Percentiles rank a stretch among this genome's conserved stretches.
Evolutionary conservation across 2,329 filamentous ascomycete species (phyloP).

Genomic region (Dendrostoma leiphaemia): DNA sequence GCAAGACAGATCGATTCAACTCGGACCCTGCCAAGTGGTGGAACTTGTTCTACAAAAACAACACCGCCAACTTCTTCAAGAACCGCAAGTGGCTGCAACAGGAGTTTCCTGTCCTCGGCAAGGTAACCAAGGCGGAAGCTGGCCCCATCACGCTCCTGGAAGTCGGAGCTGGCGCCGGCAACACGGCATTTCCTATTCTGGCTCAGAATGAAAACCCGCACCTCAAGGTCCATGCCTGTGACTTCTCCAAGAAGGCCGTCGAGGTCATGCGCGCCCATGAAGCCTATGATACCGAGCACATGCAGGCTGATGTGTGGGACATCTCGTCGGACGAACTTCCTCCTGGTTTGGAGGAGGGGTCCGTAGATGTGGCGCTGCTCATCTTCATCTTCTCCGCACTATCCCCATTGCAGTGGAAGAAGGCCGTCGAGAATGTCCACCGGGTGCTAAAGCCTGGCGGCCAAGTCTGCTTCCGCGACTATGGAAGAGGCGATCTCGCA

Average conservation of each 20-base stretch:
- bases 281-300: conserved; percentile 67
- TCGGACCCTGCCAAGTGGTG: conserved; percentile 91
- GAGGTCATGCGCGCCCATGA: conserved; percentile 84
- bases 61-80: conserved; percentile 97
- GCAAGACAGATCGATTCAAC: conserved; percentile 72
- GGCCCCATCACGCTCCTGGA: conserved; percentile 75
- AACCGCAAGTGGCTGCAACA: conserved; percentile 96
- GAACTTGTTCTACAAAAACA: conserved; percentile 98
- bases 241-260: conserved; percentile 94
- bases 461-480: conserved; percentile 93
- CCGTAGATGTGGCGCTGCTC: conserved; percentile 87
- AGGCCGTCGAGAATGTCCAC: conserved; percentile 78
- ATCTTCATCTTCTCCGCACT: conserved; percentile 98
- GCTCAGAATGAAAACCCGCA: conserved; percentile 78
- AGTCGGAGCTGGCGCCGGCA: conserved; percentile 92
- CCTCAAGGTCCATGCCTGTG: conserved; percentile 86
- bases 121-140: conserved; percentile 68
- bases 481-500: conserved; percentile 90
- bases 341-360: conserved; percentile 71
- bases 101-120: conserved; percentile 86
- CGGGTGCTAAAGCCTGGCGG: conserved; percentile 86
- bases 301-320: conserved; percentile 95
- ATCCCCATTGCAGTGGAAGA: conserved; percentile 78
- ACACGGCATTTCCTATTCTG: conserved; percentile 91
- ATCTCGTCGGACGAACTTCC: conserved; percentile 71